These are phyloP conservation scores for Nymphaea colorata DNA, from an alignment of 164 flowering plant species.

Conservation along the genomic window DNA sequence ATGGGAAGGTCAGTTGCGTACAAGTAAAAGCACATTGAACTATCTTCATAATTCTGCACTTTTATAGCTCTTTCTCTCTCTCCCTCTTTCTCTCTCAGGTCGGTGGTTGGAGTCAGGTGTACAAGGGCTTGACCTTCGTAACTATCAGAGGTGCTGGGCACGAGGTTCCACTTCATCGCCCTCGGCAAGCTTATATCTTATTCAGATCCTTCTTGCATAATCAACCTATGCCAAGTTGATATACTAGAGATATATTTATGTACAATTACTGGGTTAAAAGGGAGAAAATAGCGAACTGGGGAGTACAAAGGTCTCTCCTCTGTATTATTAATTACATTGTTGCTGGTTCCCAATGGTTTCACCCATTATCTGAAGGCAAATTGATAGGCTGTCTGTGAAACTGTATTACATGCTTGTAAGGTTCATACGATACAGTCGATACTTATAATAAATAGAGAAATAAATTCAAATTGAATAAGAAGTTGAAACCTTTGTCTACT, in stretches of 20 bases:
- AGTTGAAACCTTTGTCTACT: too few relatives aligned
- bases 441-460: too few relatives aligned
- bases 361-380: neutral
- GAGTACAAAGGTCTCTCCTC: neutral
- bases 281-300: neutral
- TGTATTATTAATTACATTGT: neutral
- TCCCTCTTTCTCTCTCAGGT: constrained; percentile 31
- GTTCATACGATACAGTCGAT: neutral
- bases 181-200: constrained; percentile 80
- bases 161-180: constrained; percentile 93
- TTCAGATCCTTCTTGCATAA: constrained; percentile 72
- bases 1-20: constrained; percentile 52
- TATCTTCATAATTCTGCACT: neutral
- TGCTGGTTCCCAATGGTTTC: neutral
- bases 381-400: neutral
- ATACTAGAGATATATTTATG: neutral
- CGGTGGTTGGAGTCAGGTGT: constrained; percentile 99
- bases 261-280: neutral
- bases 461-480: too few relatives aligned
- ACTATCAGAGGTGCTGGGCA: constrained; percentile 91
- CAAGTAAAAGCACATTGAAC: neutral
- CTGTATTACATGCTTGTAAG: neutral
- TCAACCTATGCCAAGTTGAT: constrained; percentile 50
- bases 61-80: neutral
- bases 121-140: constrained; percentile 79